Base-by-base conservation (phyloP, 768 basidiomycete genomes). In the Kockovaella imperatae region DNA sequence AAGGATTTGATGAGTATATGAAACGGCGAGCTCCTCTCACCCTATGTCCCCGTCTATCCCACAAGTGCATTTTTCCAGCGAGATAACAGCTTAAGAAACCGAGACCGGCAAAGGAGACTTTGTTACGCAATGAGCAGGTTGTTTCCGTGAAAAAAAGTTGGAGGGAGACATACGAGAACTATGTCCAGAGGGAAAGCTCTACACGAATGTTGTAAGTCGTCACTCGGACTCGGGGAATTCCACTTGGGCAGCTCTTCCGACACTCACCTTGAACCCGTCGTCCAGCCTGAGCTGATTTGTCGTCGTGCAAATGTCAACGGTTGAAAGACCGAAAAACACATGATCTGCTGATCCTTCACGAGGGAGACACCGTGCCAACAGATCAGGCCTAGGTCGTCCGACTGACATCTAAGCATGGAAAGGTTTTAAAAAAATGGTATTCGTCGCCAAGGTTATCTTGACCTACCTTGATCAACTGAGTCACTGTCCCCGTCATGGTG, bases 61-160 rank as follows among this genome's bases (percentile, higher is more conserved):
- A 93, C 4, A 97, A 73, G 62, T 91, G 90, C 59, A 93, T 73
- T 70, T 97, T 96, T 2, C 91, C 95, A 10, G 87, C 85, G 5
- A 91, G 73, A 68, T 95, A 97, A 55, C 86, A 83, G 1, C 84
- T 75, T 32, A 97, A 75, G 72, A 90, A 91, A 1, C 86, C 87
- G 6, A 99, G 76, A 1, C 93, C 93, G 5, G 89, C 87, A 67
- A 93, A 96, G 0, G 90, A 87, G 45, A 93, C 88, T 87, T 57
- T 40, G 1, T 38, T 14, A 10, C 10, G 36, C 36, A 7, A 38
- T 32, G 31, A 17, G 31, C 31, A 17, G 10, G 31, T 10, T 32
- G 31, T 17, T 10, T 32, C 31, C 31, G 31, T 32, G 31, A 32
- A 10, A 10, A 17, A 39, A 5, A 35, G n/a, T n/a, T n/a, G 35